Evolutionary conservation across 73 alveolate genomes (phyloP), one percentile per base, ranked within the genome.

Genomic region (Urostyla sp.): DNA sequence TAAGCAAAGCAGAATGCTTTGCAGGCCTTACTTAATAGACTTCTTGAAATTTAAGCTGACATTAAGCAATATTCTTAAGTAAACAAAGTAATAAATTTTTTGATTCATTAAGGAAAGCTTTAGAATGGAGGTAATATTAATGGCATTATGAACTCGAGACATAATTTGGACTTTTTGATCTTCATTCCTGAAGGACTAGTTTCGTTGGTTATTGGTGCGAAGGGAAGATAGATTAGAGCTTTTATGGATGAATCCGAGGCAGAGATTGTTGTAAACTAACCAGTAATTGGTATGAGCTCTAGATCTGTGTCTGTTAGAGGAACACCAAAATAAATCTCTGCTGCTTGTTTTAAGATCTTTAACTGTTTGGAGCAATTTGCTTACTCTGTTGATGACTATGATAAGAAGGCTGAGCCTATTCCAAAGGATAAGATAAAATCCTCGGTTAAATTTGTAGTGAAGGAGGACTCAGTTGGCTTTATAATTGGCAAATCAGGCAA

Each of bases 121-220:
- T n/a, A n/a, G n/a, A n/a, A n/a, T n/a, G n/a, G n/a, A n/a, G n/a
- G n/a, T n/a, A n/a, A n/a, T n/a, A n/a, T n/a, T n/a, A 32, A 52
- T 20, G 36, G 36, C 60, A 43, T 54, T 13, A 31, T 20, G 6
- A 43, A 80, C 11, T 46, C 75, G 6, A 43, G 53, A 1, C 31
- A 55, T 0, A 45, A 13, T 50, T 20, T 35, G 18, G 78, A 75
- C 4, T 37, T 75, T 23, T 7, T 55, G 77, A 38, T 76, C 28
- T 44, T 85, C 10, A 57, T 85, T 44, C 93, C 93, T 5, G 93
- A 85, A 44, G 85, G 89, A 6, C 45, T 85, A 40, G 93, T 85
- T 15, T 51, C 87, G 13, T 20, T 76, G 0, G 79, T 85, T 1
- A 85, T 85, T 51, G 93, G 93, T 34, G 88, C 82, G 3, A 85